These are phyloP conservation scores for Casuarina equisetifolia DNA, from an alignment of 306 rosid species.

Conservation along the genomic window DNA sequence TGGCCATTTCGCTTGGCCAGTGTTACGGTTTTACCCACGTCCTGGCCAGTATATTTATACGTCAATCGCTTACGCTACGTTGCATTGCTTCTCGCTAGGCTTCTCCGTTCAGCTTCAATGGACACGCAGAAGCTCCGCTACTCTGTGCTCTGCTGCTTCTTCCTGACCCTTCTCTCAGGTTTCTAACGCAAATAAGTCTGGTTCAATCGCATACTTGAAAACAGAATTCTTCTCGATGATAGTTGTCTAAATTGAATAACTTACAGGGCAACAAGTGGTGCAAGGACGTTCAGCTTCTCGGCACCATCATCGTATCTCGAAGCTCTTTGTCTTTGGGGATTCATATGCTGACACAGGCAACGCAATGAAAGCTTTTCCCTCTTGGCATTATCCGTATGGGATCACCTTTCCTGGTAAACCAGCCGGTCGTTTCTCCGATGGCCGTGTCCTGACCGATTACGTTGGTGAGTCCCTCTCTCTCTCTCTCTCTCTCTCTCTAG, in stretches of 20 bases:
- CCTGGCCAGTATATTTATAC: too few species aligned
- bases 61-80: background rate
- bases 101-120: background rate
- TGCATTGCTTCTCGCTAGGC: background rate
- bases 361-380: background rate
- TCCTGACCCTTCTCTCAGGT: slow-evolving; percentile 10
- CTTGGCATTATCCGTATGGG: too few species aligned
- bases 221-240: background rate
- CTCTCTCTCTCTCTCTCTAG: background rate
- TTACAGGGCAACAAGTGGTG: slow-evolving; percentile 15
- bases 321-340: slow-evolving; percentile 57
- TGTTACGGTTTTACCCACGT: too few species aligned
- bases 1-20: too few species aligned
- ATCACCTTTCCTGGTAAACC: slow-evolving; percentile 19
- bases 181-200: background rate
- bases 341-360: slow-evolving; percentile 62
- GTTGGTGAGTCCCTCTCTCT: background rate
- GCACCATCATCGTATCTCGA: slow-evolving; percentile 11
- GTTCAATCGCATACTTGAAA: background rate
- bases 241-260: background rate
- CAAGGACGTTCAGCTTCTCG: slow-evolving; percentile 5
- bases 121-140: slow-evolving; percentile 13
- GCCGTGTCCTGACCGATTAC: too few species aligned
- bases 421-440: too few species aligned
- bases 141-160: slow-evolving; percentile 5